Evolutionary conservation across 345 rosid species (phyloP).

Genomic region (Odontarrhena argentea): DNA sequence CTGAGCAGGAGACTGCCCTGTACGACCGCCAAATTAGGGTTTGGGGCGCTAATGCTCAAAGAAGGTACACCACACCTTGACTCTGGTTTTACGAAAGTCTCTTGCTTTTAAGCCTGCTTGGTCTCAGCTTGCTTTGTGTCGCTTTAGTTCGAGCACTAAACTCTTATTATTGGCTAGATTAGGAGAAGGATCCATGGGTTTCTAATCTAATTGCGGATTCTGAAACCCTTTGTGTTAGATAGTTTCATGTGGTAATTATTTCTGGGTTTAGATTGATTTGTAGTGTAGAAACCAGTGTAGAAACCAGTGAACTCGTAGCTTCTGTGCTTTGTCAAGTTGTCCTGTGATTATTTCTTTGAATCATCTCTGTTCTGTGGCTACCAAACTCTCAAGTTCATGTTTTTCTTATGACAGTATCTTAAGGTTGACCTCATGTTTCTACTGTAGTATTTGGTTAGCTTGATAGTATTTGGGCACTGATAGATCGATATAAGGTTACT

Average conservation of each 20-base stretch:
- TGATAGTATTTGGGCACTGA: not conserved
- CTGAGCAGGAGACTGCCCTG: constrained; percentile 94
- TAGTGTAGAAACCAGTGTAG: not conserved
- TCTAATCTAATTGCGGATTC: not conserved
- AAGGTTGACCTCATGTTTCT: not conserved
- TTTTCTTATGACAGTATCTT: not conserved
- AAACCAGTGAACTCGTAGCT: constrained; percentile 4
- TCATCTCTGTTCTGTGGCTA: not conserved
- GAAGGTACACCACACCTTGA: constrained; percentile 52
- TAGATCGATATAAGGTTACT: not conserved
- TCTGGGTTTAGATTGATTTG: not conserved
- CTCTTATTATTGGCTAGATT: not conserved
- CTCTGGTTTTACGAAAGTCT: not conserved
- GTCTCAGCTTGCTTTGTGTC: not conserved
- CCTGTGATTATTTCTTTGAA: not conserved
- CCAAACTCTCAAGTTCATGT: not conserved
- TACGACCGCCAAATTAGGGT: constrained; percentile 98
- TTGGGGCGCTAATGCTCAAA: constrained; percentile 98
- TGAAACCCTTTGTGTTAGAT: too few relatives aligned
- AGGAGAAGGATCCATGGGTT: not conserved
- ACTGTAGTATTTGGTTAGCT: not conserved
- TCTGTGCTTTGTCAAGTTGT: not conserved
- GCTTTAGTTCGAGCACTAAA: constrained; percentile 3
- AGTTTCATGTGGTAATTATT: too few relatives aligned
- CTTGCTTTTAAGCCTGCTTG: not conserved